Evolutionary conservation across 441 rosid species (phyloP), one percentile per base, ranked within the genome.

Genomic region (Brassica balearica): DNA sequence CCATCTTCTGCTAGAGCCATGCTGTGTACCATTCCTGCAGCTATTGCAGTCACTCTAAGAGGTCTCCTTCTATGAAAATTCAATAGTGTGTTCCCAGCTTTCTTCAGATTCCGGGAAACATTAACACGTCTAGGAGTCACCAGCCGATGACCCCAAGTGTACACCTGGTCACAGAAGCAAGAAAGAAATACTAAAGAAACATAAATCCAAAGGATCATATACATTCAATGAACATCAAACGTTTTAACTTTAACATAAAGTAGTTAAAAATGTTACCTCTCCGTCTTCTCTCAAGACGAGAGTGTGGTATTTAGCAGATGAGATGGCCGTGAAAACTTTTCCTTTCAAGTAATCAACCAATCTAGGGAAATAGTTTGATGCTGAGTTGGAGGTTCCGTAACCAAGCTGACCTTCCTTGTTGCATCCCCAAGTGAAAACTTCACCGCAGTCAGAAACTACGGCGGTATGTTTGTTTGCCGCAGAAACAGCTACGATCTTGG

Each of bases 351-450:
- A 94, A 79, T 94, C 99, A 53, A 96, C 99, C 75, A 89, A 75
- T 85, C 99, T 89, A 38, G 99, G 99, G 29, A 86, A 88, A 85
- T 92, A 91, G 86, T 94, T 96, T 77, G 99, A 96, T 69, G 97
- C 98, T 12, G 99, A 96, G 85, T 96, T 92, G 38, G 98, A 94
- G 65, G 98, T 96, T 60, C 99, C 99, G 84, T 96, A 96, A 82
- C 99, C 99, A 27, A 96, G 98, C 77, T 96, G 99, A 73, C 99
- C 99, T 85, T 92, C 98, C 85, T 87, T 85, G 75, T 96, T 96
- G 89, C 93, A 92, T 69, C 99, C 99, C 99, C 98, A 96, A 29
- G 99, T 96, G 86, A 90, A 92, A 72, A 94, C 96, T 87, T 96
- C 98, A 71, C 98, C 96, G 67, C 91, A 88, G 59, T 90, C 97